Conservation (phyloP, 2,329 filamentous ascomycete species). For the Cladosporium sp. region DNA sequence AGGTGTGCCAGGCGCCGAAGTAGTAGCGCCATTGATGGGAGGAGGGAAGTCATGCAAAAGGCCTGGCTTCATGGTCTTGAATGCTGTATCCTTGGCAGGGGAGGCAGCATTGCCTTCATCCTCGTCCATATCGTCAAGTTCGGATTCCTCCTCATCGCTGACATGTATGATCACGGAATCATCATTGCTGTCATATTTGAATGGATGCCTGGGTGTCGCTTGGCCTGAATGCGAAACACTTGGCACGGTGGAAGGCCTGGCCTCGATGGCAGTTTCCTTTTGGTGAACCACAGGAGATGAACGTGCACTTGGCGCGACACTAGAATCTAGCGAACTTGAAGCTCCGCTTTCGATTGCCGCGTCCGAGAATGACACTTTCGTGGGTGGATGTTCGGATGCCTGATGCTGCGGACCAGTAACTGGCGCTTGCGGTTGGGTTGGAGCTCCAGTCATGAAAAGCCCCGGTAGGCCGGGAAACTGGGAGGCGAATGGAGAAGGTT, state of each 20-base stretch:
- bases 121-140: slow-evolving; percentile 6
- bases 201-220: slow-evolving; percentile 51
- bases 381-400: no score
- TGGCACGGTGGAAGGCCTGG: not conserved
- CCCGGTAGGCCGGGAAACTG: slow-evolving; percentile 20
- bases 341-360: no score
- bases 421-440: not conserved
- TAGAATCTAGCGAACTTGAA: not conserved
- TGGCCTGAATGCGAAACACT: not conserved
- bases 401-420: no score
- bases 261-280: not conserved
- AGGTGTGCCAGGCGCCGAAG: slow-evolving; percentile 1
- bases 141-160: slow-evolving; percentile 49
- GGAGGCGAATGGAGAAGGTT: not conserved
- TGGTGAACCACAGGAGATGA: not conserved
- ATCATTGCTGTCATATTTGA: slow-evolving; percentile 46
- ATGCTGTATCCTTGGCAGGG: not conserved
- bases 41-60: slow-evolving; percentile 4
- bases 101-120: not conserved
- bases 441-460: slow-evolving; percentile 22
- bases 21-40: not conserved
- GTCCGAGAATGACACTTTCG: no score
- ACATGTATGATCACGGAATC: slow-evolving; percentile 74
- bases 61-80: not conserved
- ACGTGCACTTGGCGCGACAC: not conserved